Conservation (phyloP, 2,329 filamentous ascomycete species). For the Leptodontidium sp. region DNA sequence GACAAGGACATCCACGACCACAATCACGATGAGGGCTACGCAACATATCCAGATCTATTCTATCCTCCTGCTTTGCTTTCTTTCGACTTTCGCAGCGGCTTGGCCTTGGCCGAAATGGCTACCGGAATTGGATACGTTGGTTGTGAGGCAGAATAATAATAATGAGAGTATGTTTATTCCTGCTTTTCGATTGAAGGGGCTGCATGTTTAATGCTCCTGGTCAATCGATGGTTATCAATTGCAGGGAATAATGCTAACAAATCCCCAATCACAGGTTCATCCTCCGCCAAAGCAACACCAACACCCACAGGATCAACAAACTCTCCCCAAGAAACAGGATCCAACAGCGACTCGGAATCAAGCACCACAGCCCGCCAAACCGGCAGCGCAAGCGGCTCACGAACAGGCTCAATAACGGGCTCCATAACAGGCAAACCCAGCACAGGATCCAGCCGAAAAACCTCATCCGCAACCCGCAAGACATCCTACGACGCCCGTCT, state of each 20-base stretch:
- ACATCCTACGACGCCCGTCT: constrained; percentile 54
- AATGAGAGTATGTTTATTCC: constrained; percentile 27
- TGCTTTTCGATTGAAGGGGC: background rate
- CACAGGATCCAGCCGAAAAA: constrained; percentile 21
- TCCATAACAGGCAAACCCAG: constrained; percentile 20
- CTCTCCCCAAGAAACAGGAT: constrained; percentile 21
- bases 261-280: constrained; percentile 11
- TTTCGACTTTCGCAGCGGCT: constrained; percentile 52
- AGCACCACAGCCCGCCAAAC: constrained; percentile 15
- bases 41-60: constrained; percentile 56
- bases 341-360: background rate
- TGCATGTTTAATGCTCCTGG: background rate
- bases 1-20: constrained; percentile 29
- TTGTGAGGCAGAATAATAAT: constrained; percentile 56
- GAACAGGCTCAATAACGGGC: constrained; percentile 20
- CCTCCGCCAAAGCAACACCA: background rate
- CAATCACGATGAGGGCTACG: constrained; percentile 58
- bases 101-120: constrained; percentile 66
- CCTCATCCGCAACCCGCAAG: constrained; percentile 26
- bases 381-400: background rate
- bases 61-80: constrained; percentile 58
- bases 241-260: background rate
- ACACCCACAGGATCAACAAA: constrained; percentile 5
- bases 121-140: constrained; percentile 59
- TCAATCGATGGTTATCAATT: background rate